Base-by-base conservation (phyloP, 2,329 filamentous ascomycete species). In the Fusarium veterinarium region DNA sequence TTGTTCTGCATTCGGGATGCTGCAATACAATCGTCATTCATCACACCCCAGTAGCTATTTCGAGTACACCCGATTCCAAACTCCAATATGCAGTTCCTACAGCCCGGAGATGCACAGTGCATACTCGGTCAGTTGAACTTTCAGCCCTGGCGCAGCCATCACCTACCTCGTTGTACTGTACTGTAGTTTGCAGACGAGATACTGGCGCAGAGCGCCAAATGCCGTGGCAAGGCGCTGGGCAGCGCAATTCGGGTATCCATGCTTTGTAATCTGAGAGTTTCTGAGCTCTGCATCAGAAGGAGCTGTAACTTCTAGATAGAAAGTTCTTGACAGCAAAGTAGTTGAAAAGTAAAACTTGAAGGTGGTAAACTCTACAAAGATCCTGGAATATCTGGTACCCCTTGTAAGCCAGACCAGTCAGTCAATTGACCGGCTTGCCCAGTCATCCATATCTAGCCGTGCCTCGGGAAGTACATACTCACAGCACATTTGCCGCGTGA, bases 331-430 rank as follows among this genome's bases (percentile, higher is more conserved):
- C 46, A 28, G 17, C 16, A 41, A 53, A 51, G 20, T 35, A 38
- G 30, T 31, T 45, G 51, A 28, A 40, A 11, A 52, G 51, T 45
- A 51, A 23, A 33, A 48, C 31, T 45, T 49, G 42, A 68, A 59
- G 23, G 42, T 55, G 70, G 67, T 73, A 51, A 44, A 46, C 60
- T 73, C 52, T 46, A 30, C 23, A 35, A 41, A 38, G 56, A 64
- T 58, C 56, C 66, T 73, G 66, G 55, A 68, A 67, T 68, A 71
- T 68, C 66, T 73, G 70, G 70, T 71, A 71, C 51, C 61, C 67
- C 65, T 55, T 66, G 65, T 48, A 67, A 65, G 69, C 61, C 70
- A 57, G 28, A 55, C 60, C 59, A 28, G 13, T 33, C 23, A 60
- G 51, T 33, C n/a, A 31, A 49, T 49, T 33, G 46, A 49, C 46